Percentiles rank a stretch among this genome's conserved stretches.
Evolutionary conservation across 305 asterid genomes (phyloP).

Genomic region (Stenogyne calaminthoides): DNA sequence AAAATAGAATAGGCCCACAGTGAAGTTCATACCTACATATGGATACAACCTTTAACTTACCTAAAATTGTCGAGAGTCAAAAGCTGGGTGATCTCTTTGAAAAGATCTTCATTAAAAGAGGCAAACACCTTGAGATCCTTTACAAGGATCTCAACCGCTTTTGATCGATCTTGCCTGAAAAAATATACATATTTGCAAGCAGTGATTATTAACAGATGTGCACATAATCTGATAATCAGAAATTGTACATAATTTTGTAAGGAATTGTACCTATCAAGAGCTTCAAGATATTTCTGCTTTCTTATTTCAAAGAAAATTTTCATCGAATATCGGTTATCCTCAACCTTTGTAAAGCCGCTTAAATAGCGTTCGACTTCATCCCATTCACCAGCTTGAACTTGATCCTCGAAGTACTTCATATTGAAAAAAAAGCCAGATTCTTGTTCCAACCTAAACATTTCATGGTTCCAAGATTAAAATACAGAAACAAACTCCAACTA

Average conservation of each 20-base stretch:
- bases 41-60: constrained; percentile 36
- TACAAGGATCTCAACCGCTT: constrained; percentile 82
- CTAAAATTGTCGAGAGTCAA: constrained; percentile 80
- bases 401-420: constrained; percentile 59
- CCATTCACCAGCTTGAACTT: constrained; percentile 64
- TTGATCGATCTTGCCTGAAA: constrained; percentile 74
- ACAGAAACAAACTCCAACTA: constrained; percentile 1
- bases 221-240: constrained; percentile 3
- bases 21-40: constrained; percentile 3
- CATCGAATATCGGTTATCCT: constrained; percentile 57
- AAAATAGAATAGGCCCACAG: background rate
- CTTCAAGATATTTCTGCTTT: constrained; percentile 65
- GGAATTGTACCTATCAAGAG: constrained; percentile 48
- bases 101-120: constrained; percentile 80
- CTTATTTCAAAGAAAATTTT: constrained; percentile 60
- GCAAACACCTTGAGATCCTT: constrained; percentile 83
- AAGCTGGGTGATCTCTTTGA: constrained; percentile 83
- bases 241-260: constrained; percentile 1
- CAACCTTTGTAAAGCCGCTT: constrained; percentile 57
- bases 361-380: constrained; percentile 56
- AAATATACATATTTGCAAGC: constrained; percentile 9
- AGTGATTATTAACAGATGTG: constrained; percentile 21
- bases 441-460: constrained; percentile 49
- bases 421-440: constrained; percentile 59
- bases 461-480: constrained; percentile 24